Base-by-base conservation (phyloP, 2,329 filamentous ascomycete species). In the Calonectria naviculata region DNA sequence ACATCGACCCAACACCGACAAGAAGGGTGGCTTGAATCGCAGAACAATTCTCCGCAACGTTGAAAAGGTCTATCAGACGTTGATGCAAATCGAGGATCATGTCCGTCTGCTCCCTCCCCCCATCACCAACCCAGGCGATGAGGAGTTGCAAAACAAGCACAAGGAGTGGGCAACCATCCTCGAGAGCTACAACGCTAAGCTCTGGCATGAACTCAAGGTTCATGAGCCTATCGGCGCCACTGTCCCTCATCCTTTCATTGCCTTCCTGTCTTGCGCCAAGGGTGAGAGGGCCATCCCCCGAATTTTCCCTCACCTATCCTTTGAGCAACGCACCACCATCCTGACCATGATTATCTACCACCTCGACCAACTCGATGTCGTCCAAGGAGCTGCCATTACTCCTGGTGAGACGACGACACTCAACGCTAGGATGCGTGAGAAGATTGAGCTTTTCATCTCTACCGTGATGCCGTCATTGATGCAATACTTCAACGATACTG, bases 41-140 rank as follows among this genome's bases (percentile, higher is more conserved):
- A 98, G 97, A 84, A 91, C 92, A 17, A 91, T 97, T 19, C 86
- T 99, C 68, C 90, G 91, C 61, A 95, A 97, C 78, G 96, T 98
- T 63, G 97, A 99, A 82, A 91, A 90, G 73, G 93, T 98, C 19
- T 99, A 98, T 83, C 88, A 89, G 62, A 95, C 92, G 0, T 84
- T 99, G 75, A 98, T 99, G 95, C 91, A 93, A 79, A 93, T 98
- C 85, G 97, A 99, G 82, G 95, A 98, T 74, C 94, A 98, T 78
- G 94, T 97, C 79, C 93, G 97, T 67, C 91, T 91, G 58, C 91
- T 97, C 82, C 95, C 93, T 85, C 76, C 85, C 67, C 84, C 86
- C 2, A 87, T 92, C 28, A 88, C 90, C 60, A 91, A 91, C 76
- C 78, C 78, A 12, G 73, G 76, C 2, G 91, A 94, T 67, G 87